phyloP scores from a whole-genome alignment of 768 basidiomycete species.

The Cyathus striatus region DNA sequence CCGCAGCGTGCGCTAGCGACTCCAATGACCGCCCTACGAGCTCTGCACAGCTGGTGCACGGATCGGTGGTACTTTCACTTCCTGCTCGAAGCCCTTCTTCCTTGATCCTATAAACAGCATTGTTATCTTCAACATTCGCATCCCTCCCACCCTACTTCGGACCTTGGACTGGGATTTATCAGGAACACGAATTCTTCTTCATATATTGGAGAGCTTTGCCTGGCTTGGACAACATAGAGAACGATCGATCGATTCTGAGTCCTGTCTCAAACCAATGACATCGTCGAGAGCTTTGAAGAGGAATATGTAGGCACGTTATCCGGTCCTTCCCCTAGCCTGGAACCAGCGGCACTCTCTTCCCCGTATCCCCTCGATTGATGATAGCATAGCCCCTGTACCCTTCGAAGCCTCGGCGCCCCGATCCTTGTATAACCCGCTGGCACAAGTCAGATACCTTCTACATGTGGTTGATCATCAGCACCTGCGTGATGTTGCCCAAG shows the following conservation, averaged over 20 bases:
- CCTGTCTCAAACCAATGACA: neutral
- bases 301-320: no score
- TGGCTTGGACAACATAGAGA: conserved; percentile 1
- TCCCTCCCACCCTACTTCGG: conserved; percentile 6
- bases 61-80: conserved; percentile 3
- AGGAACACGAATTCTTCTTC: conserved; percentile 23
- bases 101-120: conserved; percentile 20
- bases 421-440: conserved; percentile 28
- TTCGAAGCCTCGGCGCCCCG: conserved; percentile 28
- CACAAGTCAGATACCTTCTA: conserved; percentile 18
- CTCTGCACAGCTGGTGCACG: no score
- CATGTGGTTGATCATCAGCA: conserved; percentile 35
- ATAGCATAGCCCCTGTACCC: no score
- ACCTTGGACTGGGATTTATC: neutral
- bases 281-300: neutral
- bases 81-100: conserved; percentile 16
- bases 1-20: no score
- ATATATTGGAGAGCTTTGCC: conserved; percentile 26
- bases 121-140: conserved; percentile 25
- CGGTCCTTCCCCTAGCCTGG: neutral
- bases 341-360: neutral
- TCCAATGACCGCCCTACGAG: no score
- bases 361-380: no score
- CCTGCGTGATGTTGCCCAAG: conserved; percentile 12
- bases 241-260: no score